These are phyloP conservation scores for Beauveria caledonica DNA, from an alignment of 2,329 filamentous ascomycete genomes.

Conservation along the genomic window DNA sequence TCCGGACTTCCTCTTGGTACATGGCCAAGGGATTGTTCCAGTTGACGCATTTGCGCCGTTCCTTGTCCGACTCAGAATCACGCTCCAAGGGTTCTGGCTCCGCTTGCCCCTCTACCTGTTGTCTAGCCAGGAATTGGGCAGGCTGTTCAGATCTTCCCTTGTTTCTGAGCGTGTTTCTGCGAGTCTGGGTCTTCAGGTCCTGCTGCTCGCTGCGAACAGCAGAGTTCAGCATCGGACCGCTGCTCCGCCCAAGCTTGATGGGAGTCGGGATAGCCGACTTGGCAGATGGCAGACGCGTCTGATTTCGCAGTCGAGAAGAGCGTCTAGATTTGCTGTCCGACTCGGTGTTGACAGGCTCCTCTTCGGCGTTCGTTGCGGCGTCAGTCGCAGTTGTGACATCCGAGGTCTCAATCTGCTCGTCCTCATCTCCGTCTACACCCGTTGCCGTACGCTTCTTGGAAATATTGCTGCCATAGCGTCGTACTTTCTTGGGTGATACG, in stretches of 20 bases:
- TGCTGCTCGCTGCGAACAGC: slow-evolving; percentile 24
- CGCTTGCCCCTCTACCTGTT: slow-evolving; percentile 17
- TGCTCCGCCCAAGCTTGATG: slow-evolving; percentile 23
- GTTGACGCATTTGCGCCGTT: slow-evolving; percentile 23
- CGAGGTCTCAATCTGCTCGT: slow-evolving; percentile 1
- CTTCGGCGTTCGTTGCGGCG: background rate
- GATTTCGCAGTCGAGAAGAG: slow-evolving; percentile 25
- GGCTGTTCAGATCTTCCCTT: slow-evolving; percentile 28
- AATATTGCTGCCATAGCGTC: slow-evolving; percentile 15
- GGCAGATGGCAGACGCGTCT: slow-evolving; percentile 10
- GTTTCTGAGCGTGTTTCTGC: slow-evolving; percentile 28
- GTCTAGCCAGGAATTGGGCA: slow-evolving; percentile 25
- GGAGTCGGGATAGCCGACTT: slow-evolving; percentile 29
- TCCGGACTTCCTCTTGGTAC: slow-evolving; percentile 17
- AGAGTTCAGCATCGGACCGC: slow-evolving; percentile 16
- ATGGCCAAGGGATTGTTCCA: slow-evolving; percentile 27
- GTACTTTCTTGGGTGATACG: slow-evolving; percentile 19
- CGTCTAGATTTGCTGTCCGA: slow-evolving; percentile 19
- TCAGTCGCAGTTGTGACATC: background rate
- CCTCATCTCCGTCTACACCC: background rate
- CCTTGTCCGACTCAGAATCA: slow-evolving; percentile 13
- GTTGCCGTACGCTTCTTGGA: background rate
- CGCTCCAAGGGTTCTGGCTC: slow-evolving; percentile 16
- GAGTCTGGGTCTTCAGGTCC: slow-evolving; percentile 23
- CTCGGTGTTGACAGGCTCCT: slow-evolving; percentile 15